Base-by-base conservation (phyloP, 73 alveolate species). In the Blepharisma stoltei region DNA sequence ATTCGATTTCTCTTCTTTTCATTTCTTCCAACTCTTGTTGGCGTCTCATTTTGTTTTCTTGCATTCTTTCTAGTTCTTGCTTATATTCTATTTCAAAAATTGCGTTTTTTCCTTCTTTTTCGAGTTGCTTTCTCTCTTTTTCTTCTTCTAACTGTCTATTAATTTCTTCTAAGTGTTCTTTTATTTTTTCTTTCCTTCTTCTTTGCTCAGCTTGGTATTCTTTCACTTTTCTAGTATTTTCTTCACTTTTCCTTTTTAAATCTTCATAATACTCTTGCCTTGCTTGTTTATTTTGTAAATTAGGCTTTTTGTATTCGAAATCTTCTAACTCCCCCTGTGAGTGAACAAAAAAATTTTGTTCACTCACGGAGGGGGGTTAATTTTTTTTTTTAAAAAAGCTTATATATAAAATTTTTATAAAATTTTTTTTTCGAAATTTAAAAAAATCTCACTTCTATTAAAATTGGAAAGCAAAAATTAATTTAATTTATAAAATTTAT, bases 201-300 rank as follows among this genome's bases (percentile, higher is more conserved):
- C 11, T 14, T 60, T 60, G 73, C 45, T 60, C 73, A 14, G 23
- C n/a, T 8, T 60, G 46, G 5, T 60, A 60, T 60, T 60, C 73
- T 20, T 38, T n/a, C 14, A 25, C 46, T 60, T 60, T 60, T 60
- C 11, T 18, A 60, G 73, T 38, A 60, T 60, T 60, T 60, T 60
- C 48, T 20, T 60, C 45, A 25, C 48, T 18, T 60, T 60, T 60
- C 3, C 45, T 14, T 60, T 60, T 14, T 60, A 14, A n/a, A 14
- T 60, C 73, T 60, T 60, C 45, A 25, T 14, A 60, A 60, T 60
- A 60, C 4, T 60, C 73, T 8, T 25, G 73, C 11, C 73, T n/a
- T 8, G 23, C 2, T 60, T 60, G 14, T 38, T 60, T 38, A 25
- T 14, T 18, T 25, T 60, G 73, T 18, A 60, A 25, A 60, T 60